phyloP scores from a whole-genome alignment of 345 rosid genomes.

The Gossypium herbaceum region DNA sequence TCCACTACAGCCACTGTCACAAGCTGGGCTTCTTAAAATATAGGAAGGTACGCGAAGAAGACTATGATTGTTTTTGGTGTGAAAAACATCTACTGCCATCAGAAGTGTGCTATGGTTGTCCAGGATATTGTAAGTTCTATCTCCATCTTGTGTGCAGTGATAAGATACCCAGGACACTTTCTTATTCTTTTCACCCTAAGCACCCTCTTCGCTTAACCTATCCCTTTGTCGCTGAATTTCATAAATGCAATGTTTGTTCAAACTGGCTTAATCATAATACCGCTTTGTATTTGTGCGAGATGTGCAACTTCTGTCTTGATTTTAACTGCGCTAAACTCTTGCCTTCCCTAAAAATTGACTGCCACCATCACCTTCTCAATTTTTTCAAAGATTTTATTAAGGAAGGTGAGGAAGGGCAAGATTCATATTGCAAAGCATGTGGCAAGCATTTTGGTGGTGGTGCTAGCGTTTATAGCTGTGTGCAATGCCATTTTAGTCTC shows the following conservation, averaged over 20 bases:
- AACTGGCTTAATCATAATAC: rapidly evolving
- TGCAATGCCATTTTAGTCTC: not conserved
- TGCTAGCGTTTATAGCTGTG: not conserved
- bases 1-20: too few relatives aligned
- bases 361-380: not conserved
- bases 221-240: too few relatives aligned
- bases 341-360: not conserved
- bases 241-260: not conserved
- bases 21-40: not conserved
- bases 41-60: not conserved
- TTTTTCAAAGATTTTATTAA: not conserved
- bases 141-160: not conserved
- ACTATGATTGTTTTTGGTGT: not conserved
- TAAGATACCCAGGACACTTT: not conserved
- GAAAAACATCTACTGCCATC: not conserved
- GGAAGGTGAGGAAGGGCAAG: not conserved
- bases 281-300: not conserved
- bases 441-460: not conserved
- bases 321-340: not conserved
- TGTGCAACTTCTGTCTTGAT: not conserved
- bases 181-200: not conserved
- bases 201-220: not conserved
- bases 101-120: not conserved
- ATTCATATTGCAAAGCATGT: not conserved
- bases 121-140: not conserved